These are phyloP conservation scores for Cymodocea nodosa DNA, from an alignment of 116 monocot genomes.

Conservation along the genomic window DNA sequence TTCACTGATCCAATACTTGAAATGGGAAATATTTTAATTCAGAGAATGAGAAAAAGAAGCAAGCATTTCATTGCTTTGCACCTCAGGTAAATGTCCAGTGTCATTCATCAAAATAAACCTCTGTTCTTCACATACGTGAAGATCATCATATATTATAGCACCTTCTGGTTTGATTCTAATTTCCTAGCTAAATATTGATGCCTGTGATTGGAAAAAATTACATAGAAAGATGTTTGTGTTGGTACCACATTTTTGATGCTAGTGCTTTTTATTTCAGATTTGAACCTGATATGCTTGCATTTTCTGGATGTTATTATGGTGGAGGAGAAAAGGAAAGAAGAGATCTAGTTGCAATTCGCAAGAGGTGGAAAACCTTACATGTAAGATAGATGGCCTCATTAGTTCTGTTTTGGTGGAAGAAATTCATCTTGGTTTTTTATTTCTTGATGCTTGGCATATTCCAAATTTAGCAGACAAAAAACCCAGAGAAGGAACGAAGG, in stretches of 20 bases:
- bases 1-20: conserved; percentile 41
- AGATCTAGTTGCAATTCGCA: conserved; percentile 71
- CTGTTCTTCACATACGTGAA: background rate
- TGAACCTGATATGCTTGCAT: conserved; percentile 98
- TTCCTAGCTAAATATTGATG: background rate
- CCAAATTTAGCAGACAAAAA: conserved; percentile 24
- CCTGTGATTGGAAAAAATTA: background rate
- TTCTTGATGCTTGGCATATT: no score
- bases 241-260: background rate
- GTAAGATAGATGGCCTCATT: conserved; percentile 19
- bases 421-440: background rate
- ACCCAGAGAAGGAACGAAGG: conserved; percentile 67
- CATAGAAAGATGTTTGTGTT: background rate
- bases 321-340: conserved; percentile 88
- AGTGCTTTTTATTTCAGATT: conserved; percentile 36
- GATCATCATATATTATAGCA: background rate
- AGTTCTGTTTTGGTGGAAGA: background rate
- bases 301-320: conserved; percentile 98
- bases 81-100: conserved; percentile 28
- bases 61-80: conserved; percentile 65
- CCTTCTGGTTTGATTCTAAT: background rate
- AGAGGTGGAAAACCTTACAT: conserved; percentile 89
- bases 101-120: background rate
- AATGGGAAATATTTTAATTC: conserved; percentile 47
- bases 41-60: conserved; percentile 44